Evolutionary conservation across 106 monocot species (phyloP), one percentile per base, ranked within the genome.

Genomic region (Alisma plantagoaquatica): DNA sequence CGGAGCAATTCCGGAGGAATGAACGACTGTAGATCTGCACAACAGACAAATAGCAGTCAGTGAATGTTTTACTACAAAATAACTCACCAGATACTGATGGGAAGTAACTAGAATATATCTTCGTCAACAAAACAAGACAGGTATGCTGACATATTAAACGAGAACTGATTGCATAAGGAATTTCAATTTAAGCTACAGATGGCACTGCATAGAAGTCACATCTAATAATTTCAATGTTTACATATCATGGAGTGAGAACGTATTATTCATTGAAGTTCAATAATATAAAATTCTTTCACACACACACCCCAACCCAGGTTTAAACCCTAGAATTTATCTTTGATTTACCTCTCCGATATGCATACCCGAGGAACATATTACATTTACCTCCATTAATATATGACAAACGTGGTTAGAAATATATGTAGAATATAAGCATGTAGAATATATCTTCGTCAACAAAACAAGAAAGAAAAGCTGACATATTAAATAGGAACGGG

Each of bases 11-110:
- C 74, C 53, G 25, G 74, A 28, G 14, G 90, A 80, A 60, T 84
- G 83, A 29, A 90, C 77, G 48, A 84, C 53, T 0, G 90, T 84
- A 26, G 90, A 83, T 45, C 90, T 90, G 53, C n/a, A 46, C 12
- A 35, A 38, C 14, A 38, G 14, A 7, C 35, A n/a, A n/a, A n/a
- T n/a, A n/a, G n/a, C n/a, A n/a, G n/a, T n/a, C n/a, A n/a, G n/a
- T n/a, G n/a, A n/a, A 14, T 38, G 35, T 38, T 6, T 38, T 38
- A 38, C 9, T 38, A 14, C 14, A 38, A 14, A 38, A 38, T 7
- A 6, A 38, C 14, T 6, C 35, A 38, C 9, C 35, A 14, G 14
- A 6, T 38, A 6, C 9, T 38, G 35, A 14, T 14, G 6, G 35
- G 6, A 6, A 38, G 35, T 14, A 38, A 14, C 6, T 38, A 38